These are phyloP conservation scores for Phytopythium montanum DNA, from an alignment of 352 stramenopile species.

Conservation along the genomic window DNA sequence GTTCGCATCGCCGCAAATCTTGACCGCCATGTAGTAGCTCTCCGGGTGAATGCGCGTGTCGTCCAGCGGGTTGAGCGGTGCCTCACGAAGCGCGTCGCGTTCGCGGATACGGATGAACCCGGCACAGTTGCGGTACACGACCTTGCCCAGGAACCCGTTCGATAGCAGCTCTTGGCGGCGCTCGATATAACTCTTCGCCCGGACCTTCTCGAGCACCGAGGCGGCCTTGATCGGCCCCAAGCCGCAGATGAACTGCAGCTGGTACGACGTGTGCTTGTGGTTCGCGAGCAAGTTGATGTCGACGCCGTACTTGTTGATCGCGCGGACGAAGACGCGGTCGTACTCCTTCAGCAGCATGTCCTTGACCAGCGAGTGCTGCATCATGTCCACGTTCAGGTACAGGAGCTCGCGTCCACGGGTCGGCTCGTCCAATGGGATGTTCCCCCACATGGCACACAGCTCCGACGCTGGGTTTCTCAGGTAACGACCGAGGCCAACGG, in stretches of 20 bases:
- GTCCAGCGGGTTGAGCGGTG: constrained; percentile 82
- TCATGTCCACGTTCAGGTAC: constrained; percentile 82
- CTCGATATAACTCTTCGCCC: constrained; percentile 83
- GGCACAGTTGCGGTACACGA: constrained; percentile 86
- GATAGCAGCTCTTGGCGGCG: constrained; percentile 84
- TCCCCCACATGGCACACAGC: constrained; percentile 84
- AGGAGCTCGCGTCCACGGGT: constrained; percentile 73
- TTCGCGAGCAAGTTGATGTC: constrained; percentile 90
- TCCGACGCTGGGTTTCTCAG: constrained; percentile 84
- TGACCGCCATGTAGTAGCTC: constrained; percentile 91
- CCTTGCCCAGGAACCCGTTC: constrained; percentile 78
- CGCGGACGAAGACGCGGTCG: constrained; percentile 81
- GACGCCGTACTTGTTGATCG: constrained; percentile 86
- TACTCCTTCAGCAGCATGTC: constrained; percentile 84
- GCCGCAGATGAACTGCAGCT: constrained; percentile 86
- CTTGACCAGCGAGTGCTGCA: constrained; percentile 86
- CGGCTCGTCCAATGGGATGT: constrained; percentile 75
- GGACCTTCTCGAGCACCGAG: constrained; percentile 78
- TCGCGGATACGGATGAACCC: constrained; percentile 88
- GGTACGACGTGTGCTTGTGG: constrained; percentile 85
- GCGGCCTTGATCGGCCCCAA: constrained; percentile 80
- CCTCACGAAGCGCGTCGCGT: constrained; percentile 78
- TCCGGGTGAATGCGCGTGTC: constrained; percentile 88
- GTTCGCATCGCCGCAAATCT: constrained; percentile 89
- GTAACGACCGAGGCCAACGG: constrained; percentile 76